These are phyloP conservation scores for Lathyrus sativus DNA, from an alignment of 306 rosid genomes.

Conservation along the genomic window DNA sequence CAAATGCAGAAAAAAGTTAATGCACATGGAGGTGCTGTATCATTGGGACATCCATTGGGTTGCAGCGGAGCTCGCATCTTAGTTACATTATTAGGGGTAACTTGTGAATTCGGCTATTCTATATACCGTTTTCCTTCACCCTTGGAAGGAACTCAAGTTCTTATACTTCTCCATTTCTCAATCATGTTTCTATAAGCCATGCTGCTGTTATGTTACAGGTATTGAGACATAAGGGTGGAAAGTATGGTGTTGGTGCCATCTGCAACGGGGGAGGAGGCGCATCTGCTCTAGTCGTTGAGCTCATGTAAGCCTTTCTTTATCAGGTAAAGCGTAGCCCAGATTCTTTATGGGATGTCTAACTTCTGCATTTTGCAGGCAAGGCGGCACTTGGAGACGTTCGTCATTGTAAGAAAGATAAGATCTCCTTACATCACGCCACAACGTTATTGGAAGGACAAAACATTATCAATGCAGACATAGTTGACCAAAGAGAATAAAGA, in stretches of 20 bases:
- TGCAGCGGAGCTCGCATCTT: conserved; percentile 98
- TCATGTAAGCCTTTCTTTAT: conserved; percentile 55
- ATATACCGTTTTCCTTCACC: neutral
- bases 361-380: conserved; percentile 64
- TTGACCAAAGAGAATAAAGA: neutral
- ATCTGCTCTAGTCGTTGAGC: conserved; percentile 87
- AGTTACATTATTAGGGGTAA: conserved; percentile 88
- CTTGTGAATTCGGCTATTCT: conserved; percentile 25
- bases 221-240: conserved; percentile 73
- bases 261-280: conserved; percentile 99
- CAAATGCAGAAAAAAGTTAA: conserved; percentile 72
- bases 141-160: conserved; percentile 4
- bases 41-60: conserved; percentile 94
- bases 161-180: conserved; percentile 7
- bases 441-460: neutral
- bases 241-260: conserved; percentile 76
- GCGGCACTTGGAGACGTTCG: conserved; percentile 49
- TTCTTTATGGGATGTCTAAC: conserved; percentile 3
- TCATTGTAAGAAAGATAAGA: conserved; percentile 43
- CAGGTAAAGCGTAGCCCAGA: neutral
- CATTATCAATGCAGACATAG: neutral
- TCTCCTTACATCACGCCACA: conserved; percentile 8
- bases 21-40: conserved; percentile 88
- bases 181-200: neutral
- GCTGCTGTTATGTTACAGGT: conserved; percentile 56